Evolutionary conservation across 2,329 filamentous ascomycete species (phyloP).

Genomic region (Alternaria postmessia): DNA sequence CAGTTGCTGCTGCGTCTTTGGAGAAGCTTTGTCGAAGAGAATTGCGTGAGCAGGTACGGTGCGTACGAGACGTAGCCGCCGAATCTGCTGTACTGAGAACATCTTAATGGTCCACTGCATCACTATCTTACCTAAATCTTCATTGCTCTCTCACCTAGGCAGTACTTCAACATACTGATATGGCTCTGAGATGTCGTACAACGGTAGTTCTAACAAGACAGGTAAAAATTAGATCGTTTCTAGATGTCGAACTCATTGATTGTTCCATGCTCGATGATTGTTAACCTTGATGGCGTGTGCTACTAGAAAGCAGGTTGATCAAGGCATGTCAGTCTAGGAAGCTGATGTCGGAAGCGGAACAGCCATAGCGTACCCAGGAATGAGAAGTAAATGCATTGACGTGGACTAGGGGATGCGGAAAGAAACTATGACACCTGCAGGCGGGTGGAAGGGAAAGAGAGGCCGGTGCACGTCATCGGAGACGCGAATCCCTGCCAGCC

Average conservation of each 20-base stretch:
- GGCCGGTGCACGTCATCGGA: not conserved
- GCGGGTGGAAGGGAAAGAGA: not conserved
- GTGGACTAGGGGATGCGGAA: not conserved
- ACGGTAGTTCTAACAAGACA: not conserved
- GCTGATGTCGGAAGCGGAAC: too few relatives aligned
- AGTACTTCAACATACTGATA: not conserved
- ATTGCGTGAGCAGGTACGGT: not conserved
- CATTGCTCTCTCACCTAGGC: not conserved
- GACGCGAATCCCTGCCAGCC: not conserved
- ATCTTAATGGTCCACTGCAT: not conserved
- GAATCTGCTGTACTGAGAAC: not conserved
- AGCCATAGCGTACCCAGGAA: not conserved
- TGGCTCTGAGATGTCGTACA: not conserved
- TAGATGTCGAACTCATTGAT: rapidly evolving
- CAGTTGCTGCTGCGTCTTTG: not conserved
- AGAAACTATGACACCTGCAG: not conserved
- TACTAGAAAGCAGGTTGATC: not conserved
- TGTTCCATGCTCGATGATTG: too few relatives aligned
- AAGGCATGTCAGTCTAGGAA: not conserved
- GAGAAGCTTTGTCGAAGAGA: not conserved
- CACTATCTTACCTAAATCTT: not conserved
- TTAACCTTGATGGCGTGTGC: not conserved
- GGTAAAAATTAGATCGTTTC: not conserved
- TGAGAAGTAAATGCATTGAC: not conserved
- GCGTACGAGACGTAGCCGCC: not conserved